Conservation (phyloP, 305 asterid genomes). For the Withania somnifera region DNA sequence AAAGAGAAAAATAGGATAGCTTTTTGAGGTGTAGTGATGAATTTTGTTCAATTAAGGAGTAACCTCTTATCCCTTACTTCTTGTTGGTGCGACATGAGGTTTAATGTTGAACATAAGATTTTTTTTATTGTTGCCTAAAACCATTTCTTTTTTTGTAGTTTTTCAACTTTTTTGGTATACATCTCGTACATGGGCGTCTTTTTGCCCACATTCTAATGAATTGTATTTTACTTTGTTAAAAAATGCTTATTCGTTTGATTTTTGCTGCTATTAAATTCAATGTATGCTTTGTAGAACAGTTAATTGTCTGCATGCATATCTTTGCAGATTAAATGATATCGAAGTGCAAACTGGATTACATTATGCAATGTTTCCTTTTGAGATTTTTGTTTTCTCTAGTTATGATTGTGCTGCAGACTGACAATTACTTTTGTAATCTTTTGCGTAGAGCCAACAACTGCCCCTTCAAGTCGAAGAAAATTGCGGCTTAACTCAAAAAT, state of each 20-base stretch:
- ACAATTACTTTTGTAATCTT: background rate
- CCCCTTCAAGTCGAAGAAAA: constrained; percentile 20
- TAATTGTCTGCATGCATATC: background rate
- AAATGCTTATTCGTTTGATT: background rate
- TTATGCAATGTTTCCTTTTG: constrained; percentile 1
- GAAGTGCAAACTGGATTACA: background rate
- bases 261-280: background rate
- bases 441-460: constrained; percentile 34
- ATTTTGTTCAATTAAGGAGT: background rate
- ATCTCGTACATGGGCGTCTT: background rate
- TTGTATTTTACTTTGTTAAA: background rate
- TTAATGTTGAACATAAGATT: background rate
- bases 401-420: background rate
- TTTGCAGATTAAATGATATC: background rate
- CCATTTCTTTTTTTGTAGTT: background rate
- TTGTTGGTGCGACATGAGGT: background rate
- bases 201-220: background rate
- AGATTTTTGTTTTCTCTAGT: background rate
- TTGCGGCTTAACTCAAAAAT: constrained; percentile 77
- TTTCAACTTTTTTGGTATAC: background rate
- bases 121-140: too few species aligned
- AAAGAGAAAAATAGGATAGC: background rate
- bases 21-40: background rate
- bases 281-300: background rate
- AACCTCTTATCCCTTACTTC: background rate